Percentiles rank a stretch among this genome's conserved stretches.
Conservation (phyloP, 352 stramenopile species). For the Phytophthora vignae region DNA sequence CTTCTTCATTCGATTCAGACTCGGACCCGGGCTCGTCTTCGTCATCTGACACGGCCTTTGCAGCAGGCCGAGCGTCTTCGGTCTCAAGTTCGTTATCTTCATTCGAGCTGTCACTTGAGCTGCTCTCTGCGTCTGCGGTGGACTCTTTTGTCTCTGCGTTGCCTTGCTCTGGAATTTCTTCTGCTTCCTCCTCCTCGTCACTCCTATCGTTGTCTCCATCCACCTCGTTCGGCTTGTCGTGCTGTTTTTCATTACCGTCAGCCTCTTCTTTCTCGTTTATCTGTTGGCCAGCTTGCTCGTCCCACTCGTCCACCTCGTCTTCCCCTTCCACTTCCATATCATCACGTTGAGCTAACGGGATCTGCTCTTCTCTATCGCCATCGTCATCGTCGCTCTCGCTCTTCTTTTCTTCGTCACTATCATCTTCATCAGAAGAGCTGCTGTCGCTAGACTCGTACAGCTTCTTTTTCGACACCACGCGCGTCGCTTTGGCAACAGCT, state of each 20-base stretch:
- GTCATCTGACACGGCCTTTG: conserved; percentile 16
- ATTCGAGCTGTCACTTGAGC: conserved; percentile 20
- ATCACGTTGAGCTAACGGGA: conserved; percentile 30
- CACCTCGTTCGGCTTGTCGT: background rate
- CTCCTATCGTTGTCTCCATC: background rate
- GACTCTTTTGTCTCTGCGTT: conserved; percentile 6
- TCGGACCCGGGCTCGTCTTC: conserved; percentile 18
- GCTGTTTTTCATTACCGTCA: background rate
- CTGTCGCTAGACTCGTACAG: conserved; percentile 18
- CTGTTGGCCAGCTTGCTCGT: background rate
- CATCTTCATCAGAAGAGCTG: conserved; percentile 19
- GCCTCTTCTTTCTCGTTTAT: background rate
- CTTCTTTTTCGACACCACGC: conserved; percentile 11
- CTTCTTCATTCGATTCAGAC: conserved; percentile 5
- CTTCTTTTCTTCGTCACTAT: conserved; percentile 9
- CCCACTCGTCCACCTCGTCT: conserved; percentile 13
- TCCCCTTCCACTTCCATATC: conserved; percentile 29
- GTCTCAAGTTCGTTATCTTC: conserved; percentile 21
- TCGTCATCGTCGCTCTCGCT: conserved; percentile 17
- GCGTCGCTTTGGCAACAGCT: background rate
- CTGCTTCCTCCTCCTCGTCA: background rate
- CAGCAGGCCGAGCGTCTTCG: conserved; percentile 15
- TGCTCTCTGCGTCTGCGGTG: conserved; percentile 15
- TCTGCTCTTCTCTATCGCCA: conserved; percentile 25
- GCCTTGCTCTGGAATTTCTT: background rate